Percentiles rank a stretch among this genome's conserved stretches.
phyloP scores from a whole-genome alignment of 768 basidiomycete genomes.

The Leucocoprinus sp. region DNA sequence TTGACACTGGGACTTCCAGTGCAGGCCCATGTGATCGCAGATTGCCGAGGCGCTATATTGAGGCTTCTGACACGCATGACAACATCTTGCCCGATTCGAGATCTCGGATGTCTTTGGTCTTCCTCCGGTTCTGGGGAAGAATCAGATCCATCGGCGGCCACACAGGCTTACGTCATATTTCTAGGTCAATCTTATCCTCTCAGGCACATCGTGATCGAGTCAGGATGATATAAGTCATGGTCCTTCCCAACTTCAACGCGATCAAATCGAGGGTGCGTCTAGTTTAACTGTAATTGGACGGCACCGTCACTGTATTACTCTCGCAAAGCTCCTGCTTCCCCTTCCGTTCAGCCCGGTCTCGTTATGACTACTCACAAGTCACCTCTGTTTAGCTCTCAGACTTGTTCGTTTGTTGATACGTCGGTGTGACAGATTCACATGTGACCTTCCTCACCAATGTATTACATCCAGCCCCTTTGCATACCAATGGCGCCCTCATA shows the following conservation, averaged over 20 bases:
- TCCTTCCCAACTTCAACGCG: conserved; percentile 10
- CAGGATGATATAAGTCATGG: conserved; percentile 10
- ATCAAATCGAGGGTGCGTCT: conserved; percentile 11
- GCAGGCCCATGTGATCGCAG: conserved; percentile 13
- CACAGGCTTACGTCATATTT: conserved; percentile 6
- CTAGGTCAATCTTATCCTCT: conserved; percentile 8
- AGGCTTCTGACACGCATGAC: conserved; percentile 10
- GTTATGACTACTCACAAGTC: background rate
- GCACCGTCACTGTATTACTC: conserved; percentile 9
- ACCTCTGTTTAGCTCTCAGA: background rate
- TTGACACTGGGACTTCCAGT: conserved; percentile 6
- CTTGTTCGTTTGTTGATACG: background rate
- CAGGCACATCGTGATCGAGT: conserved; percentile 17
- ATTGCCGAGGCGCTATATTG: conserved; percentile 19
- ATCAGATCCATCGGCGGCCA: conserved; percentile 2
- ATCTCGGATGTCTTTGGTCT: conserved; percentile 24
- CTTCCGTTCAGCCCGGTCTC: conserved; percentile 7
- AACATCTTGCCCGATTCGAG: conserved; percentile 22
- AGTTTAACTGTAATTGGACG: conserved; percentile 10
- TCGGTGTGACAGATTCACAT: too few species aligned
- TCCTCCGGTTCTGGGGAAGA: conserved; percentile 29
- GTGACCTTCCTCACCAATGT: conserved; percentile 11
- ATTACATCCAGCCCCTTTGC: background rate
- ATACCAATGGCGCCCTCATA: conserved; percentile 5
- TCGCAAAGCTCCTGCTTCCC: conserved; percentile 6